phyloP scores from a whole-genome alignment of 2,329 filamentous ascomycete species.

The Colletotrichum trifolii region DNA sequence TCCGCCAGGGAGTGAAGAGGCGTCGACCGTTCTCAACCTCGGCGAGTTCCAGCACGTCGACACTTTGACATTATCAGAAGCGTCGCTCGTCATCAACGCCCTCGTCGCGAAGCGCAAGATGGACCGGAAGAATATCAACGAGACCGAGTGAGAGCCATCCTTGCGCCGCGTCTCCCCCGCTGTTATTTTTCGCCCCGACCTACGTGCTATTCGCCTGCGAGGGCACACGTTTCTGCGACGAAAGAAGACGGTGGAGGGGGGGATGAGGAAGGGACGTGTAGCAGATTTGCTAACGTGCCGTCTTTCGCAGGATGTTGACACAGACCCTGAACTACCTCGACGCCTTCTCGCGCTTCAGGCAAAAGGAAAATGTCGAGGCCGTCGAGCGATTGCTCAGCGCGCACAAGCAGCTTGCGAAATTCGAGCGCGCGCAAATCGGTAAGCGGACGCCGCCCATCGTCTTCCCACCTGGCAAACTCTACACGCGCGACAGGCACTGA shows the following conservation, averaged over 20 bases:
- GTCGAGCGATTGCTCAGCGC: constrained; percentile 87
- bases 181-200: neutral
- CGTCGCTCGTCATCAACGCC: constrained; percentile 90
- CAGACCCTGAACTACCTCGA: constrained; percentile 95
- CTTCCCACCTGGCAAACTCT: neutral
- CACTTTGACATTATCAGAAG: constrained; percentile 91
- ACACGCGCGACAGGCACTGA: neutral
- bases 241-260: no score
- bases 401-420: constrained; percentile 84
- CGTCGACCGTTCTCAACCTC: constrained; percentile 81
- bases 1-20: constrained; percentile 86
- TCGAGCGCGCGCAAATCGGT: constrained; percentile 94
- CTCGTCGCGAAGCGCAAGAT: constrained; percentile 83
- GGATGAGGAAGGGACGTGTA: neutral
- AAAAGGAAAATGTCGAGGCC: constrained; percentile 93
- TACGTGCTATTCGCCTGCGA: neutral
- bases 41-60: constrained; percentile 95
- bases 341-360: constrained; percentile 94
- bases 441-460: constrained; percentile 42
- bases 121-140: constrained; percentile 83
- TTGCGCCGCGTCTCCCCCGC: constrained; percentile 4
- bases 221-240: neutral
- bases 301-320: constrained; percentile 72
- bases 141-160: constrained; percentile 75
- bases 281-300: neutral